A percentile compares a stretch with the other conserved stretches of the same genome.
Evolutionary conservation across 768 basidiomycete species (phyloP).

Genomic region (Lactifluus volemus): DNA sequence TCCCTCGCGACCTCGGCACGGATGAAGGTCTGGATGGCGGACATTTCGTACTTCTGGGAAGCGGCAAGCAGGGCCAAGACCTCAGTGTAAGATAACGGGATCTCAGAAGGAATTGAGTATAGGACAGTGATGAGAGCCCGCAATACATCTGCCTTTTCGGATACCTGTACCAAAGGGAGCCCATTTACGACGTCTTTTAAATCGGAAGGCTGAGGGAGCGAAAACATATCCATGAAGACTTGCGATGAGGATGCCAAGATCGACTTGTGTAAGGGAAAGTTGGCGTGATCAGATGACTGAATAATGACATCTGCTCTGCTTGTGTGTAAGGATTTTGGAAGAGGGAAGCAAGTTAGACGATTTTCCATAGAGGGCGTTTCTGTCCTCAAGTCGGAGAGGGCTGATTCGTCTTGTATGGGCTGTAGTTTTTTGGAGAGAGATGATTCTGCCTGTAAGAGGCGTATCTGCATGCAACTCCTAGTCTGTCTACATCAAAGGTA

Average conservation of each 20-base stretch:
- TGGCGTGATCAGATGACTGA: constrained; percentile 33
- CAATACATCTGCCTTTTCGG: neutral
- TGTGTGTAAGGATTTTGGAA: neutral
- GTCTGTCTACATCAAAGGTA: no score
- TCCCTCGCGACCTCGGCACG: neutral
- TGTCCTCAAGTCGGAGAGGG: no score
- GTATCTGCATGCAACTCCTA: no score
- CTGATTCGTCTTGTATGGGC: no score
- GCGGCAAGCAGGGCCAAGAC: neutral
- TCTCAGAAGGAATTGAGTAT: neutral
- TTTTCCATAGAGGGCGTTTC: no score
- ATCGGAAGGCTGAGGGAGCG: neutral
- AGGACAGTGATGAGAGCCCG: neutral
- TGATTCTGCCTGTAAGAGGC: no score
- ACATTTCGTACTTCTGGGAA: constrained; percentile 1
- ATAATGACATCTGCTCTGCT: constrained; percentile 33
- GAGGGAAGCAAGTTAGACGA: no score
- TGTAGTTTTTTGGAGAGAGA: constrained; percentile 2
- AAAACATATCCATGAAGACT: constrained; percentile 26
- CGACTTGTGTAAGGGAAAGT: constrained; percentile 38
- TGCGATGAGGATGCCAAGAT: constrained; percentile 36
- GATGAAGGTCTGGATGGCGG: neutral
- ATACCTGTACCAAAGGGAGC: neutral
- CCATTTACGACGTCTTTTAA: neutral
- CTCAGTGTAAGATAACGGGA: neutral